Conservation (phyloP, 2,329 filamentous ascomycete genomes). For the Ophiostoma fasciatum region DNA sequence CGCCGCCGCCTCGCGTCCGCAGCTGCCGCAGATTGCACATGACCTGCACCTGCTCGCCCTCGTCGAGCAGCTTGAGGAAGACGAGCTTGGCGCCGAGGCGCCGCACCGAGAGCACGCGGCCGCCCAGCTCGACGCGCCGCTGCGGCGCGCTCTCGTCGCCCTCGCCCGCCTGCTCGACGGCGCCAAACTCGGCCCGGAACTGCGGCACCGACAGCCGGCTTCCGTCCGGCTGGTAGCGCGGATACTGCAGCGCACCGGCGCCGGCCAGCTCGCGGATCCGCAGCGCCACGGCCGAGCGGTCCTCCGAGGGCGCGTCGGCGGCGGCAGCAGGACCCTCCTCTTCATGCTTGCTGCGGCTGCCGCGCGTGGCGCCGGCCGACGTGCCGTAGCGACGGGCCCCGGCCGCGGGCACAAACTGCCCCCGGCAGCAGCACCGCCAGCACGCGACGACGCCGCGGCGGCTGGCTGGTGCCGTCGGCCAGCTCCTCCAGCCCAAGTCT, state of each 20-base stretch:
- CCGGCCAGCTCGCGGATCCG: constrained; percentile 39
- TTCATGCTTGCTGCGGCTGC: neutral
- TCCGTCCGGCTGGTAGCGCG: constrained; percentile 21
- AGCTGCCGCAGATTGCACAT: constrained; percentile 53
- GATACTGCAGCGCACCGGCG: constrained; percentile 38
- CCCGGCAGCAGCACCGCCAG: too few relatives aligned
- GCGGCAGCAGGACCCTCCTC: neutral
- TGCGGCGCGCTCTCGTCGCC: neutral
- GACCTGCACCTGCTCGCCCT: constrained; percentile 58
- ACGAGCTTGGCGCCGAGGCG: constrained; percentile 61
- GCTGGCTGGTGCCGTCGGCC: too few relatives aligned
- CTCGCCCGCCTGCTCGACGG: neutral
- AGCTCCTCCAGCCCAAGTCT: too few relatives aligned
- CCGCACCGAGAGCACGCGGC: constrained; percentile 61
- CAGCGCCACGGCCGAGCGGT: constrained; percentile 11
- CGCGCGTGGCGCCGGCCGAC: too few relatives aligned
- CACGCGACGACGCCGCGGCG: too few relatives aligned
- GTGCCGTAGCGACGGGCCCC: too few relatives aligned
- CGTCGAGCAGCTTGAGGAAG: constrained; percentile 69
- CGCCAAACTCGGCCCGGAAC: constrained; percentile 6
- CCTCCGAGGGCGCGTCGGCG: neutral
- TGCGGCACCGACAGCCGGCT: constrained; percentile 4
- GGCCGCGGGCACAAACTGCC: too few relatives aligned
- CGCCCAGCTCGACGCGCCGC: constrained; percentile 19
- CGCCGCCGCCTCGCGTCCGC: neutral